These are phyloP conservation scores for Annona cherimola DNA, from an alignment of 164 flowering plant genomes.

Conservation along the genomic window DNA sequence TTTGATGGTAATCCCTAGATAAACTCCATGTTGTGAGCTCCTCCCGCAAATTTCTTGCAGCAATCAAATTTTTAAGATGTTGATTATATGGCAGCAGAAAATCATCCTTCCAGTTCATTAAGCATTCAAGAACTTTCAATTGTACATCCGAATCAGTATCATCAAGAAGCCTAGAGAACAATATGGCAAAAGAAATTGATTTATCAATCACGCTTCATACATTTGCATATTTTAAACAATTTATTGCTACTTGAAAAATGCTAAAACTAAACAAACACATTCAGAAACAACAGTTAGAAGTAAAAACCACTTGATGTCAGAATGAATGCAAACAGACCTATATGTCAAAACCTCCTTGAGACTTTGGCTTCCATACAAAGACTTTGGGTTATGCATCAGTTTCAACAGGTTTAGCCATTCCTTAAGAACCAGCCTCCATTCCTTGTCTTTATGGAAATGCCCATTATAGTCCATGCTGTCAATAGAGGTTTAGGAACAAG, in stretches of 20 bases:
- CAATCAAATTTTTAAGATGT: slow-evolving; percentile 68
- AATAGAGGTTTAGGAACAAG: not conserved
- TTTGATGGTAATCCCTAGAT: slow-evolving; percentile 49
- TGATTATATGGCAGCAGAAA: slow-evolving; percentile 60
- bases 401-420: slow-evolving; percentile 83
- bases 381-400: slow-evolving; percentile 55
- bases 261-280: not conserved
- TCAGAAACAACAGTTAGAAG: not conserved
- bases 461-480: slow-evolving; percentile 49
- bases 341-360: slow-evolving; percentile 61
- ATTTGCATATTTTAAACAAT: slow-evolving; percentile 1
- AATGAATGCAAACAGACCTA: slow-evolving; percentile 42
- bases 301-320: not conserved
- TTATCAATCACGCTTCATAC: slow-evolving; percentile 5
- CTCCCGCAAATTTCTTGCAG: slow-evolving; percentile 60
- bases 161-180: slow-evolving; percentile 68
- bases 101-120: slow-evolving; percentile 68
- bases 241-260: not conserved
- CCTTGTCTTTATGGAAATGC: slow-evolving; percentile 53
- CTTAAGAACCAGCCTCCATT: slow-evolving; percentile 70
- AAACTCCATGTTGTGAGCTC: slow-evolving; percentile 87
- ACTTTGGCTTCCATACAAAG: slow-evolving; percentile 43
- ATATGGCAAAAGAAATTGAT: not conserved
- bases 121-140: slow-evolving; percentile 74
- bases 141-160: slow-evolving; percentile 81